These are phyloP conservation scores for Carex scoparia DNA, from an alignment of 176 grass and related monocot genomes.

Conservation along the genomic window DNA sequence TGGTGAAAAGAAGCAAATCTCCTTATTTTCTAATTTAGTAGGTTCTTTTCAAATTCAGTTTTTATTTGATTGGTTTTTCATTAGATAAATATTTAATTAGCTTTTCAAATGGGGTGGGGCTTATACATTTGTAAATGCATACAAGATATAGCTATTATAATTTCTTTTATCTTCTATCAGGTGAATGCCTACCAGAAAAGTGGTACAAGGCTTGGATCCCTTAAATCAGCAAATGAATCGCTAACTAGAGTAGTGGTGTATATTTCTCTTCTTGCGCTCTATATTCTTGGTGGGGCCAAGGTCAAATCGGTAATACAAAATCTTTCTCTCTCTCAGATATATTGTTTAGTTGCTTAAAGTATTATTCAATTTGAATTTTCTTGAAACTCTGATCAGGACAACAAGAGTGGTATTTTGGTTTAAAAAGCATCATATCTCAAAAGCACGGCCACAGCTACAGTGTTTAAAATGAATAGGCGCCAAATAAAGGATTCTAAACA, in stretches of 20 bases:
- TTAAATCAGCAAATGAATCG: conserved; percentile 97
- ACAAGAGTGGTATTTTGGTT: neutral
- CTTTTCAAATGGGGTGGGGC: neutral
- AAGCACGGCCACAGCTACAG: neutral
- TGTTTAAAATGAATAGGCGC: neutral
- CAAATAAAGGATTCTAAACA: neutral
- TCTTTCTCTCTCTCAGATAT: neutral
- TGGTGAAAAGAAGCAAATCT: conserved; percentile 91
- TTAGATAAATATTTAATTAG: conserved; percentile 1
- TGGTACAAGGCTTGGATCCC: conserved; percentile 75
- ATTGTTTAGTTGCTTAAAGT: neutral
- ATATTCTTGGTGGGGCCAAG: conserved; percentile 85
- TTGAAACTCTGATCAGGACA: neutral
- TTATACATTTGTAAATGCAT: neutral
- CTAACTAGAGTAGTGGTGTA: conserved; percentile 86
- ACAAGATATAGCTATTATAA: neutral
- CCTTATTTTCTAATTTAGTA: conserved; percentile 75
- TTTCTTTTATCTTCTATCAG: conserved; percentile 37
- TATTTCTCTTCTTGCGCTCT: conserved; percentile 81
- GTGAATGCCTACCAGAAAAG: conserved; percentile 71
- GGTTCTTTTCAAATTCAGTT: conserved; percentile 20
- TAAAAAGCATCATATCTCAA: neutral
- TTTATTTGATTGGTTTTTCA: neutral
- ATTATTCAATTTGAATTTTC: neutral
- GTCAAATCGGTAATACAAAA: conserved; percentile 66